Evolutionary conservation across 2,329 filamentous ascomycete species (phyloP).

Genomic region (Fusarium incarnatum): DNA sequence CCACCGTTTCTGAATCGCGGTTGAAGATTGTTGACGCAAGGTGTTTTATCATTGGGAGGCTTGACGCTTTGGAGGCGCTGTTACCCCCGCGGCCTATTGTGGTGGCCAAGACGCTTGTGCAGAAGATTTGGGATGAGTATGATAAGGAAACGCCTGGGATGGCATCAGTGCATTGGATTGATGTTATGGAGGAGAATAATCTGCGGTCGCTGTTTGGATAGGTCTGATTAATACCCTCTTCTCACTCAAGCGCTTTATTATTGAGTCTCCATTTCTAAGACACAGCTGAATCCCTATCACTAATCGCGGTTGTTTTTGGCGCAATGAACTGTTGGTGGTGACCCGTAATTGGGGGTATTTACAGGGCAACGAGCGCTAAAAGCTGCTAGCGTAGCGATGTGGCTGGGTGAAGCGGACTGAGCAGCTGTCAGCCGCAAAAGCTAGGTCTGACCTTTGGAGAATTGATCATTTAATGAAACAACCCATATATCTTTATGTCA

Average conservation of each 20-base stretch:
- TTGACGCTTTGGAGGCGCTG: slow-evolving; percentile 24
- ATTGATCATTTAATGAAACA: rapidly evolving
- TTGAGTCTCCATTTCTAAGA: too few relatives aligned
- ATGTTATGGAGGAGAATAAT: slow-evolving; percentile 41
- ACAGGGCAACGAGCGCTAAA: neutral
- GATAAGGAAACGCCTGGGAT: slow-evolving; percentile 18
- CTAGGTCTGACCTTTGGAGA: neutral
- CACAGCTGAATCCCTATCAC: too few relatives aligned
- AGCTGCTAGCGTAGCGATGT: neutral
- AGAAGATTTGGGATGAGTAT: slow-evolving; percentile 38
- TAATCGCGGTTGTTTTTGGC: too few relatives aligned
- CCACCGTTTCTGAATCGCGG: slow-evolving; percentile 1
- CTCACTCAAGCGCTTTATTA: too few relatives aligned
- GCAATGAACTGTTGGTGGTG: neutral
- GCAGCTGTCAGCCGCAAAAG: neutral
- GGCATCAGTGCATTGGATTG: slow-evolving; percentile 36
- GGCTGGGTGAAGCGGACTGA: neutral
- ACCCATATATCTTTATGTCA: neutral
- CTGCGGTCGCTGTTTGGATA: slow-evolving; percentile 41
- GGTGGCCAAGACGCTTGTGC: slow-evolving; percentile 29
- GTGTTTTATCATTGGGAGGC: slow-evolving; percentile 10
- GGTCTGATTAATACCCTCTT: neutral
- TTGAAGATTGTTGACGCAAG: slow-evolving; percentile 26
- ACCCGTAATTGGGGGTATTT: neutral
- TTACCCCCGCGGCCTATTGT: slow-evolving; percentile 29